These are phyloP conservation scores for Echeveria elegans DNA, from an alignment of 164 flowering plant species.

Conservation along the genomic window DNA sequence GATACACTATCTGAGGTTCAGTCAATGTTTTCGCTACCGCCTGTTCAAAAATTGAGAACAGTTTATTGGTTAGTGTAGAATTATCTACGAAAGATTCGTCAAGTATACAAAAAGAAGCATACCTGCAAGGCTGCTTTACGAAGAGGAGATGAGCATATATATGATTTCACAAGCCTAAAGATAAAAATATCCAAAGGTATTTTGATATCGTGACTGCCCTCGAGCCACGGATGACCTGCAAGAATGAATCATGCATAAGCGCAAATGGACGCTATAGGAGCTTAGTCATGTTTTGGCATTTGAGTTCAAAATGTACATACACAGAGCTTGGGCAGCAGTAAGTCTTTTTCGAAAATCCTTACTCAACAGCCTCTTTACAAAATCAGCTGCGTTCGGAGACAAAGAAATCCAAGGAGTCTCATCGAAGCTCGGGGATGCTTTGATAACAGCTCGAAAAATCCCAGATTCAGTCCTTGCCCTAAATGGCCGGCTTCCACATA, in stretches of 20 bases:
- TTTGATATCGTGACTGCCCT: slow-evolving; percentile 43
- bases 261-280: background rate
- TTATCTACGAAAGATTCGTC: background rate
- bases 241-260: too few species aligned
- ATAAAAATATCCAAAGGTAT: slow-evolving; percentile 79
- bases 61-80: background rate
- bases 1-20: slow-evolving; percentile 57
- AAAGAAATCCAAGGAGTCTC: slow-evolving; percentile 94
- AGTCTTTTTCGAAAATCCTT: slow-evolving; percentile 86
- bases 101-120: slow-evolving; percentile 12
- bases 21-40: slow-evolving; percentile 85
- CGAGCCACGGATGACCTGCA: slow-evolving; percentile 97
- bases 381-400: slow-evolving; percentile 76
- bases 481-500: slow-evolving; percentile 95
- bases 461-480: slow-evolving; percentile 98
- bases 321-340: slow-evolving; percentile 90
- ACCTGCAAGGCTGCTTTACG: slow-evolving; percentile 81
- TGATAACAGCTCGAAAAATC: slow-evolving; percentile 78
- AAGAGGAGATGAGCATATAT: slow-evolving; percentile 70
- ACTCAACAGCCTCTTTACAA: slow-evolving; percentile 80
- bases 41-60: slow-evolving; percentile 31
- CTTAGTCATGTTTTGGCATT: background rate
- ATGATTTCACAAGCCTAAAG: slow-evolving; percentile 59
- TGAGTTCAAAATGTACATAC: slow-evolving; percentile 25
- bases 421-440: slow-evolving; percentile 85